Base-by-base conservation (phyloP, 257 asterid species). In the Echium plantagineum region DNA sequence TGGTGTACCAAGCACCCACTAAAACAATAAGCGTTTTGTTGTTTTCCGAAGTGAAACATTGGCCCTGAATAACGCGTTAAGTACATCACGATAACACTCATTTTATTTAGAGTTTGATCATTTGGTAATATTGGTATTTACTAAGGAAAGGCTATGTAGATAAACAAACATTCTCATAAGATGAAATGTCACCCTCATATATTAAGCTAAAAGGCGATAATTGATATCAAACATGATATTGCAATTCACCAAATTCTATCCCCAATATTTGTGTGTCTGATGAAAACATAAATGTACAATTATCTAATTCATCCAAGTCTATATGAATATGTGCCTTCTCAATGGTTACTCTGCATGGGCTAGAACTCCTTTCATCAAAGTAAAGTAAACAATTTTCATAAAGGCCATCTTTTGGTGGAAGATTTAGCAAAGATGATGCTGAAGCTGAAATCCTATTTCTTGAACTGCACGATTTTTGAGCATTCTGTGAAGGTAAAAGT, bases 401-500 rank as follows among this genome's bases (percentile, higher is more conserved):
- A 17, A 31, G 30, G 68, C 98, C 96, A 70, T 88, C 98, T 69
- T 48, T 70, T 24, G 96, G 98, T 20, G 95, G 77, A 67, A 88
- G 95, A 74, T 91, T 91, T 84, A 88, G 82, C 78, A 85, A 78
- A 71, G 87, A 81, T 42, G 96, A 84, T 75, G 73, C 84, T 63
- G 79, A 75, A 61, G 78, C 84, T 3, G 88, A 79, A 51, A 88
- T 46, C 73, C 71, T 69, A 67, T 59, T 81, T 47, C 66, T 65
- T 21, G 35, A 21, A 73, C 81, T 80, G 26, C 53, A 62, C 24
- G 71, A 35, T 15, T 21, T 67, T 32, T 79, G 77, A 22, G 67
- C 58, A 62, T 79, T 69, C 66, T 78, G 58, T 15, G 74, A 63
- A 63, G 18, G 57, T 53, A 84, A 64, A 63, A 83, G 59, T 2